Evolutionary conservation across 2,329 filamentous ascomycete genomes (phyloP).

Genomic region (Penicillium sp.): DNA sequence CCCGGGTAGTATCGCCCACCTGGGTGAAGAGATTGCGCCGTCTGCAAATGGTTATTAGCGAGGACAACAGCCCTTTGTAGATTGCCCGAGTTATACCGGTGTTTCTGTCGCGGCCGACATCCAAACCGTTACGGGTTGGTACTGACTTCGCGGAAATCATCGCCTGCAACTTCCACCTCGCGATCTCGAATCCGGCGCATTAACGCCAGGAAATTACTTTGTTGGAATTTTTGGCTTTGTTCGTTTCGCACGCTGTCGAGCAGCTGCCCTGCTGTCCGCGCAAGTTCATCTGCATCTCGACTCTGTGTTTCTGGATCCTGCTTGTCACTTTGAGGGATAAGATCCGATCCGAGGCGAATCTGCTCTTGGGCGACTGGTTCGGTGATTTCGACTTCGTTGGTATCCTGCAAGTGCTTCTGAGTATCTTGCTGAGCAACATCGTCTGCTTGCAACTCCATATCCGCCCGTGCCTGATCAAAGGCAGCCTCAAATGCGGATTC

Average conservation of each 20-base stretch:
- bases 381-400: conserved; percentile 17
- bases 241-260: conserved; percentile 68
- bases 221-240: conserved; percentile 69
- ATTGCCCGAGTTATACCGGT: conserved; percentile 38
- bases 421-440: conserved; percentile 16
- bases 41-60: conserved; percentile 38
- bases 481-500: conserved; percentile 48
- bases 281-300: conserved; percentile 64
- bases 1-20: conserved; percentile 47
- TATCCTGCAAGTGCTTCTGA: conserved; percentile 14
- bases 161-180: conserved; percentile 70
- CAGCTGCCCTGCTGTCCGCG: conserved; percentile 68
- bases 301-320: conserved; percentile 32
- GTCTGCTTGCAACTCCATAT: conserved; percentile 32
- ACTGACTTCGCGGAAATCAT: conserved; percentile 53
- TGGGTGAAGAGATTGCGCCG: conserved; percentile 46
- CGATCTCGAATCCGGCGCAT: conserved; percentile 73
- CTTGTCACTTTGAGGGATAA: conserved; percentile 38
- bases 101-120: conserved; percentile 36
- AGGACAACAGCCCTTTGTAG: conserved; percentile 28
- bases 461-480: conserved; percentile 42
- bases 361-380: conserved; percentile 20
- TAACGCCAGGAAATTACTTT: conserved; percentile 71
- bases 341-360: conserved; percentile 45
- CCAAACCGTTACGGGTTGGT: conserved; percentile 40